Evolutionary conservation across 768 basidiomycete genomes (phyloP), one percentile per base, ranked within the genome.

Genomic region (Boletus reticulatus): DNA sequence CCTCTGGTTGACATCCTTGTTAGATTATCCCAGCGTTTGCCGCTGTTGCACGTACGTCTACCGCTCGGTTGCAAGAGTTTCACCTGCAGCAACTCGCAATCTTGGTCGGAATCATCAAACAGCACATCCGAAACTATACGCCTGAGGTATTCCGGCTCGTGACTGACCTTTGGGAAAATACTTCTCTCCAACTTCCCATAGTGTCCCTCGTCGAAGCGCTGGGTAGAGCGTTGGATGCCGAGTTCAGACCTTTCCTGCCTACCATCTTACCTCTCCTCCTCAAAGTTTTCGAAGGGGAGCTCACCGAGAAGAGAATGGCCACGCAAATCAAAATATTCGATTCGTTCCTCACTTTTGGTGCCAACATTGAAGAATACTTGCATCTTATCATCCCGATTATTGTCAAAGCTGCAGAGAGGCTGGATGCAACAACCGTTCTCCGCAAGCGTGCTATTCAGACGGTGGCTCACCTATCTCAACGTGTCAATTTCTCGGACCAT

Each of bases 401-500:
- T 57, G 88, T 98, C 53, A 88, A 84, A 68, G 86, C 92, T 6
- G 95, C 94, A 60, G 97, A 98, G 67, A 81, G 90, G 36, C 71
- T 82, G 1, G 92, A 94, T 56, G 86, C 83, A 7, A 82, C 85
- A 3, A 82, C 83, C 3, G 73, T 83, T 12, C 75, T 99, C 47
- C 86, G 95, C 43, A 93, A 92, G 72, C 83, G 87, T 47, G 95
- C 96, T 0, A 88, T 98, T 42, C 87, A 90, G 58, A 95, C 92
- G 1, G 90, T 98, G 41, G 93, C 94, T 43, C 90, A 89, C 20
- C 74, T 99, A 27, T 94, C 94, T 6, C 82, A 88, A 60, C 82
- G 94, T 53, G 93, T 98, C 62, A 98, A 98, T 73, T 98, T 99
- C 67, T 94, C 93, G 4, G 97, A 98, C 66, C 96, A 98, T 60